These are phyloP conservation scores for Phytophthora quininea DNA, from an alignment of 352 stramenopile species.

Conservation along the genomic window DNA sequence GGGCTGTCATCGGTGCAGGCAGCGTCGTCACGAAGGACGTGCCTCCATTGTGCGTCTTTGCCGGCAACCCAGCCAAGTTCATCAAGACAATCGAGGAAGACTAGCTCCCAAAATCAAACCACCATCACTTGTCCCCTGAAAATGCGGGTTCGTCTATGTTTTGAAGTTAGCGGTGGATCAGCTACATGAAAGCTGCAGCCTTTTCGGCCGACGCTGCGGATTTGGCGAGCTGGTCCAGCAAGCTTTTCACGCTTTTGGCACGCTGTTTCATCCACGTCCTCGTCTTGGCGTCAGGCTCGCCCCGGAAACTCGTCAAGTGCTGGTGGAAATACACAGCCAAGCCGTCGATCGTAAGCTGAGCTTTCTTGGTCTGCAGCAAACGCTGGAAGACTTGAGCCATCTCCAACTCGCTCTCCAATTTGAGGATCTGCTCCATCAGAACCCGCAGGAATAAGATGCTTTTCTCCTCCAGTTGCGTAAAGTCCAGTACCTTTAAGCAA, in stretches of 20 bases:
- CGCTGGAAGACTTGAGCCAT: slow-evolving; percentile 79
- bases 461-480: slow-evolving; percentile 88
- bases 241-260: slow-evolving; percentile 66
- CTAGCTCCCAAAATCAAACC: no score
- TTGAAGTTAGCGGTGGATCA: slow-evolving; percentile 6
- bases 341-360: slow-evolving; percentile 76
- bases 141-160: slow-evolving; percentile 22
- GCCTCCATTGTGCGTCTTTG: neutral
- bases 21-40: neutral
- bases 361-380: slow-evolving; percentile 82
- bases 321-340: slow-evolving; percentile 85
- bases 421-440: slow-evolving; percentile 75
- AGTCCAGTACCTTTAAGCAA: slow-evolving; percentile 93
- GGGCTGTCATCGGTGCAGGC: neutral
- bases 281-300: slow-evolving; percentile 43
- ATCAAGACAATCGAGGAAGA: no score
- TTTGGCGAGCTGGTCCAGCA: slow-evolving; percentile 75
- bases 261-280: slow-evolving; percentile 63
- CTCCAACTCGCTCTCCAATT: slow-evolving; percentile 64
- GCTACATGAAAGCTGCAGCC: slow-evolving; percentile 59
- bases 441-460: slow-evolving; percentile 91
- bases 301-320: slow-evolving; percentile 67
- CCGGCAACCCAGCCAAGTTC: no score
- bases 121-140: neutral
- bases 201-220: slow-evolving; percentile 52